Evolutionary conservation across 495 filamentous ascomycete genomes (phyloP).

Genomic region (Jackrogersella minutella): DNA sequence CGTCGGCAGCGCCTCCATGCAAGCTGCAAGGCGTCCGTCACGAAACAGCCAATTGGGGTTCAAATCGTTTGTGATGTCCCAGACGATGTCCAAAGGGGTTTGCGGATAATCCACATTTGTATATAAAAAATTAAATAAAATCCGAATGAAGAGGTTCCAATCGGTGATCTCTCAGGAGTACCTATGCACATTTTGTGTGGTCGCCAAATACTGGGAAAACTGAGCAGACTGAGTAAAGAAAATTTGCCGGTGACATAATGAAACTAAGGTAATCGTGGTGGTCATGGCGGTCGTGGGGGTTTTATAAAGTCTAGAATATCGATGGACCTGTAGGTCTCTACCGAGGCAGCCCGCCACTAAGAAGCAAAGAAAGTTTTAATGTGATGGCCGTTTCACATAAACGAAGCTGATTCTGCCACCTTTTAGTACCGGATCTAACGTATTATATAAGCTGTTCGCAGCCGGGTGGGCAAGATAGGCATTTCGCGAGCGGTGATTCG

Average conservation of each 20-base stretch:
- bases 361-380: conserved; percentile 9
- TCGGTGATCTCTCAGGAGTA: too few species aligned
- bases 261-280: neutral
- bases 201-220: neutral
- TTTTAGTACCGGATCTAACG: conserved; percentile 5
- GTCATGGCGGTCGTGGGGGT: conserved; percentile 20
- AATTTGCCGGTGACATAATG: neutral
- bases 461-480: neutral
- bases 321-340: neutral
- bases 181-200: too few species aligned
- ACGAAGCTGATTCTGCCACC: conserved; percentile 10
- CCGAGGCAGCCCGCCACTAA: conserved; percentile 1
- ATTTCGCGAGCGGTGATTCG: conserved; percentile 21
- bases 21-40: conserved; percentile 15
- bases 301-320: conserved; percentile 26
- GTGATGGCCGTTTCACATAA: conserved; percentile 26
- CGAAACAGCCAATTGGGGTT: conserved; percentile 26
- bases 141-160: neutral
- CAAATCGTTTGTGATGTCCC: conserved; percentile 3
- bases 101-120: conserved; percentile 7
- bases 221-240: too few species aligned
- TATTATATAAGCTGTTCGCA: conserved; percentile 4
- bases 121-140: neutral
- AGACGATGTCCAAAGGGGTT: neutral
- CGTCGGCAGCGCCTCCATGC: conserved; percentile 24